Base-by-base conservation (phyloP, 169 alveolate genomes). In the Hepatocystis sp. region DNA sequence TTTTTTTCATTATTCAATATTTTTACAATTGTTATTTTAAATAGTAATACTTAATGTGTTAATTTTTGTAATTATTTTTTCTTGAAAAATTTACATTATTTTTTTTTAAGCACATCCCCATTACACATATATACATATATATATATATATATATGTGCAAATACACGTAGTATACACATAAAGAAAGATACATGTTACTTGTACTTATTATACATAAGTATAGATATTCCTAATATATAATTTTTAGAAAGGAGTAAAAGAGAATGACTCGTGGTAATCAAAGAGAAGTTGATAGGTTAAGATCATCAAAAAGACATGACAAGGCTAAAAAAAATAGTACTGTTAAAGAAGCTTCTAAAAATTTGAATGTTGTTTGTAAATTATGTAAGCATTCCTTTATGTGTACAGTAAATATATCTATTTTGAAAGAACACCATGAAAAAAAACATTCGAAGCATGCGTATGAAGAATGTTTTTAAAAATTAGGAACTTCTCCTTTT, bases 251-350 rank as follows among this genome's bases (percentile, higher is more conserved):
- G 17, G 17, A 58, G 44, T 21, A 52, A 28, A 4, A 40, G 39
- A 67, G 71, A 53, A 93, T 93, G 96, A 88, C 96, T 1, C 84
- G 96, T 23, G 96, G 96, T 15, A 93, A 93, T 51, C 96, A 93
- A 68, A 85, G 96, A 23, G 96, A 93, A 36, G 93, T 93, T 40
- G 96, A 91, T 32, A 90, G 96, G 63, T 91, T 85, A 17, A 84
- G 95, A 11, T 91, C 95, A 3, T 85, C 94, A 28, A 91, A 91
- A 42, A 91, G 91, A 86, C 66, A 85, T 78, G 91, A 89, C 28
- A 93, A 85, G 23, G 91, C 88, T 13, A 91, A 91, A 46, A 90
- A 88, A 15, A 90, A 89, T 49, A 89, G 94, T 51, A 90, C 85
- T 15, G 85, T 93, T 7, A 93, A 93, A 63, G 93, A 91, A 21